Base-by-base conservation (phyloP, 2,329 filamentous ascomycete genomes). In the Venturia carpophila region DNA sequence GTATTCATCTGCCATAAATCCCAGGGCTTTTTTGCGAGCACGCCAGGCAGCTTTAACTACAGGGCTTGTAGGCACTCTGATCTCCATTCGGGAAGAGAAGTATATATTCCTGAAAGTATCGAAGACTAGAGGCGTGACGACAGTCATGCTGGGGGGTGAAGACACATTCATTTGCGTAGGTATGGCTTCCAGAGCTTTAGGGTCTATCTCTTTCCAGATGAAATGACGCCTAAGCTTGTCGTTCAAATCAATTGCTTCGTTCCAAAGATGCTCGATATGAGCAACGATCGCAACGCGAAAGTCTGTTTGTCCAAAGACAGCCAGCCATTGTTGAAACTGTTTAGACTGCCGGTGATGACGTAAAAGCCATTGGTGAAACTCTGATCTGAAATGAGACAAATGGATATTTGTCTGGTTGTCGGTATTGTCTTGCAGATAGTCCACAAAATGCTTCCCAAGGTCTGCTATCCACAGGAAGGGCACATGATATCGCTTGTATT, bases 401-500 rank as follows among this genome's bases (percentile, higher is more conserved):
- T 75, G 73, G 1, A 88, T 80, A 19, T 34, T 17, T 13, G 3
- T 30, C 42, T 55, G 19, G 9, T 30, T 56, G 10, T 72, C 69
- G 1, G 68, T 64, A 3, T 72, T 63, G 1, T 70, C 66, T 1
- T 73, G 69, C 60, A 89, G 77, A 68, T 83, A 94, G 67, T 92
- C 87, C 1, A 92, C 79, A 30, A 89, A 81, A 69, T 91, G 85
- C 71, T 92, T 93, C 0, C 83, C 80, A 0, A 94, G 76, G 63
- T 88, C 81, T 0, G 85, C 87, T 0, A 92, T 74, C 89, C 89
- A 94, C 0, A 86, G 66, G 67, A 91, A 93, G 0, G 84, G 80
- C 0, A 75, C 61, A 66, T 87, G 82, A 69, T 87, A 92, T 1
- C 84, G 76, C 13, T 67, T 67, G 70, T 94, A 95, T 45, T 86